Evolutionary conservation across 1,139 yeast species (phyloP), one percentile per base, ranked within the genome.

Genomic region (Yamadazyma blattariae): DNA sequence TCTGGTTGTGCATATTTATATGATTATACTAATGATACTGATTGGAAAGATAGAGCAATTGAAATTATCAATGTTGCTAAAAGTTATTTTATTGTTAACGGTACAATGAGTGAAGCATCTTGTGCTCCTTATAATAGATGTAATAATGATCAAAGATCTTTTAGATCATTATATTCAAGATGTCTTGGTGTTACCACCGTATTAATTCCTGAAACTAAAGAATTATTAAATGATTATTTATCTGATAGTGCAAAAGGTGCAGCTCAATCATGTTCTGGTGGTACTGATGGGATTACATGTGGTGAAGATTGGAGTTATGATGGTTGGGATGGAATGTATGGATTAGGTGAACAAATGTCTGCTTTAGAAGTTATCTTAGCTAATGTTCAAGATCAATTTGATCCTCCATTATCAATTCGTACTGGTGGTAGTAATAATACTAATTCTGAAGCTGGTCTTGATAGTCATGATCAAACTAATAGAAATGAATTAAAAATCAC

Each of bases 301-400:
- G 92, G 92, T 18, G 63, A 75, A 44, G 65, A 74, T 50, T 85
- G 94, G 94, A 50, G 66, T 11, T 51, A 54, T 25, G 60, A 57
- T 23, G 61, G 68, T 8, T 80, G 84, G 78, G 94, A 85, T 59
- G 81, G 77, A 4, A 50, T 54, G 28, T 83, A 71, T 52, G 94
- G 95, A 5, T 63, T 86, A 16, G 95, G 95, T 26, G 92, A 86
- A 56, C 90, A 86, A 54, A 77, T 82, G 72, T 66, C 74, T 36
- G 90, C 95, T 0, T 63, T 86, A 40, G 95, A 84, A 50, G 74
- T 76, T n/a, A 71, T 86, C 34, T 49, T 59, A 35, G 56, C 68
- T 23, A 55, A 67, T 39, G 47, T 59, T 19, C 59, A 52, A 33
- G 45, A 44, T 9, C 51, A 56, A 11, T 48, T 53, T 23, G 53